Evolutionary conservation across 441 rosid genomes (phyloP).

Genomic region (Geranium incanum): DNA sequence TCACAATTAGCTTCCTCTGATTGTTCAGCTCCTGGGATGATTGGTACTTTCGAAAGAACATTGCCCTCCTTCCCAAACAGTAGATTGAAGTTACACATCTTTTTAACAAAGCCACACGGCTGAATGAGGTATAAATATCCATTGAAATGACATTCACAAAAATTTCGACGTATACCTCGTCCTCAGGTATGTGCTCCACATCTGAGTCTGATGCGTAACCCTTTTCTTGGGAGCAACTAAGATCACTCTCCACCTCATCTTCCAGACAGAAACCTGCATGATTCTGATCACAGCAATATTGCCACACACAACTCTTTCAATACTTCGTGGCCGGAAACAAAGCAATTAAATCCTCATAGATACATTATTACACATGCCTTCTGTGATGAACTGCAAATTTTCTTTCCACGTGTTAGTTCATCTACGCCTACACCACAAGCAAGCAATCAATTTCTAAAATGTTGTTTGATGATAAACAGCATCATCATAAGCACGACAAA

Average conservation of each 20-base stretch:
- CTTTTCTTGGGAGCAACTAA: slow-evolving; percentile 24
- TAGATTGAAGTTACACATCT: neutral
- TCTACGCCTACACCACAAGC: slow-evolving; percentile 25
- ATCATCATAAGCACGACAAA: neutral
- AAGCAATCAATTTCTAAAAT: neutral
- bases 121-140: slow-evolving; percentile 1
- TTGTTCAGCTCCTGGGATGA: slow-evolving; percentile 18
- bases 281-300: slow-evolving; percentile 28
- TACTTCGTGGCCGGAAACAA: slow-evolving; percentile 1
- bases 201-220: slow-evolving; percentile 21
- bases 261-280: slow-evolving; percentile 26
- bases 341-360: neutral
- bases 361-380: slow-evolving; percentile 34
- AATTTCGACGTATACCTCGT: slow-evolving; percentile 39
- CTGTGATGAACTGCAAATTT: slow-evolving; percentile 15
- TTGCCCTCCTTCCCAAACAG: slow-evolving; percentile 26
- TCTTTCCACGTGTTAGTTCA: slow-evolving; percentile 16
- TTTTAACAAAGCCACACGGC: neutral
- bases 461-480: neutral
- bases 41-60: slow-evolving; percentile 18
- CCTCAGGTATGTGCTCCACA: slow-evolving; percentile 36
- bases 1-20: slow-evolving; percentile 17
- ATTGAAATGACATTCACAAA: neutral
- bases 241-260: slow-evolving; percentile 40
- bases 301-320: slow-evolving; percentile 14